A percentile compares a stretch with the other conserved stretches of the same genome.
Evolutionary conservation across 2,329 filamentous ascomycete genomes (phyloP).

Genomic region (Arthrinium puccinioides): DNA sequence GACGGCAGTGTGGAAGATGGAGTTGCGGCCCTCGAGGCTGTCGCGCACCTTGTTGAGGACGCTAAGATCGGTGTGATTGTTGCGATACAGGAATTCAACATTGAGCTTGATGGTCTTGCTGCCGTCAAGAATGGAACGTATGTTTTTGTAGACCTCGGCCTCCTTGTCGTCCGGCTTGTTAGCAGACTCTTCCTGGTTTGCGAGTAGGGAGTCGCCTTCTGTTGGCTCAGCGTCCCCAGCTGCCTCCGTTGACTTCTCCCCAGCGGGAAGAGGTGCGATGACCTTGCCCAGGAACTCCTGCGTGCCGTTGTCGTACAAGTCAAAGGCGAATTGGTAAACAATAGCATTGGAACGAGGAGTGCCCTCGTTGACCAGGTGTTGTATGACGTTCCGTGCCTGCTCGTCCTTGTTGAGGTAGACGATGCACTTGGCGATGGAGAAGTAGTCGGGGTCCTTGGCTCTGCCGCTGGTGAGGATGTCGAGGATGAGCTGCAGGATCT

Average conservation of each 20-base stretch:
- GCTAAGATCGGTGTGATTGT: slow-evolving; percentile 84
- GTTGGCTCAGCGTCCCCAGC: slow-evolving; percentile 37
- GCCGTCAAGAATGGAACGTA: slow-evolving; percentile 68
- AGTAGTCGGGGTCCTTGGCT: slow-evolving; percentile 82
- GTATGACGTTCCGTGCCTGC: slow-evolving; percentile 81
- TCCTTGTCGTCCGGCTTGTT: slow-evolving; percentile 40
- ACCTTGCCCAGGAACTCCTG: slow-evolving; percentile 94
- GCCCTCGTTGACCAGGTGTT: slow-evolving; percentile 70
- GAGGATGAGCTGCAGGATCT: slow-evolving; percentile 88
- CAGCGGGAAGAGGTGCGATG: slow-evolving; percentile 66
- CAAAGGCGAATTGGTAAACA: slow-evolving; percentile 96
- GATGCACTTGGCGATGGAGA: slow-evolving; percentile 95
- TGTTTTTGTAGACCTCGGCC: slow-evolving; percentile 53
- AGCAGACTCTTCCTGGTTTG: slow-evolving; percentile 26
- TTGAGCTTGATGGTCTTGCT: slow-evolving; percentile 93
- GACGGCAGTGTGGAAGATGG: slow-evolving; percentile 95
- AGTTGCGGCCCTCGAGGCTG: slow-evolving; percentile 90
- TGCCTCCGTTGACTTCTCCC: slow-evolving; percentile 36
- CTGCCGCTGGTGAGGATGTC: slow-evolving; percentile 83
- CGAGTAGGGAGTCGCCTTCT: slow-evolving; percentile 43
- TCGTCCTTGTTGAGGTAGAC: slow-evolving; percentile 91
- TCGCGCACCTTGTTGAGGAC: slow-evolving; percentile 96
- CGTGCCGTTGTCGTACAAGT: slow-evolving; percentile 96
- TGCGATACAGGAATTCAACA: slow-evolving; percentile 92
- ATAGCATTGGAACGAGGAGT: slow-evolving; percentile 73